phyloP scores from a whole-genome alignment of 768 basidiomycete species.

The Tricholoma bakamatsutake region DNA sequence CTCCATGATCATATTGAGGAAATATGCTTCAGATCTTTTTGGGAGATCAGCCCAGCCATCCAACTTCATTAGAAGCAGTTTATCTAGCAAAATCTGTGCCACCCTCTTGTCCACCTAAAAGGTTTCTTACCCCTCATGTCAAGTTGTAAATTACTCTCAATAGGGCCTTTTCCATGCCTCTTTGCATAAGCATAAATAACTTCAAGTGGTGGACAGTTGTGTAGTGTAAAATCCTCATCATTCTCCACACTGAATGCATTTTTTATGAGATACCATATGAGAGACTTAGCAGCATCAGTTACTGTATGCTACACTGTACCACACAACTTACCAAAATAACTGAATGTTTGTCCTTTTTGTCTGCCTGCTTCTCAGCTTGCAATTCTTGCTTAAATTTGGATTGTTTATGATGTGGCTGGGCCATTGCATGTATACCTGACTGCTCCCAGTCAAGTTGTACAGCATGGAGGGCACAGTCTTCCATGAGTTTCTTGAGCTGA shows the following conservation, averaged over 20 bases:
- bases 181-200: too few species aligned
- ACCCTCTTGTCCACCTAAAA: not conserved
- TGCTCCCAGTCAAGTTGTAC: not conserved
- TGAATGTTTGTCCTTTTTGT: not conserved
- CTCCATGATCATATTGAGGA: slow-evolving; percentile 4
- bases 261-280: too few species aligned
- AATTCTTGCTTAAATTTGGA: not conserved
- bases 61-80: not conserved
- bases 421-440: not conserved
- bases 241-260: too few species aligned
- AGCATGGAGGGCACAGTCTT: not conserved
- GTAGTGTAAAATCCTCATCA: too few species aligned
- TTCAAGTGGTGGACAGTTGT: too few species aligned
- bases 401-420: not conserved
- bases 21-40: slow-evolving; percentile 6
- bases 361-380: not conserved
- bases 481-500: not conserved
- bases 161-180: too few species aligned
- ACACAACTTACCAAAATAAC: not conserved
- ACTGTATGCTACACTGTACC: not conserved
- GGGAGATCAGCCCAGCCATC: slow-evolving; percentile 1
- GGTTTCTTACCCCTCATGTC: not conserved
- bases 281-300: too few species aligned
- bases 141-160: not conserved
- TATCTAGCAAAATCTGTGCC: not conserved